These are phyloP conservation scores for Petunia hybrid DNA, from an alignment of 305 asterid genomes.

Conservation along the genomic window DNA sequence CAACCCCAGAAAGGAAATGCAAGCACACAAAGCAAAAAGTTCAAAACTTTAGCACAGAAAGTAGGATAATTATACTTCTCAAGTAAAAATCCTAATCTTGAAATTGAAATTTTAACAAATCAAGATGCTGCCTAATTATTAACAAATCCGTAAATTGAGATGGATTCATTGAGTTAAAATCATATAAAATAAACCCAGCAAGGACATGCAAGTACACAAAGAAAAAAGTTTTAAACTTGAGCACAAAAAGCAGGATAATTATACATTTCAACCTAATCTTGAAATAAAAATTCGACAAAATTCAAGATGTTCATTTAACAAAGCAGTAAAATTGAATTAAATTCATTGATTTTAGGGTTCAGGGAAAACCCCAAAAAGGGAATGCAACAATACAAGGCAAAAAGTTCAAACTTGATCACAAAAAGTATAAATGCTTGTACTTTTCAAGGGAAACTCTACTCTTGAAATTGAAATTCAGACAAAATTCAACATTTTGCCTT, in stretches of 20 bases:
- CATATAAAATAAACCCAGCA: background rate
- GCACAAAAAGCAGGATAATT: too few species aligned
- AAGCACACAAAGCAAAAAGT: background rate
- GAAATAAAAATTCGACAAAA: too few species aligned
- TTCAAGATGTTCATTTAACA: background rate
- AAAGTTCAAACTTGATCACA: too few species aligned
- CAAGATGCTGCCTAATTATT: too few species aligned
- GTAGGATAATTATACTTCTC: background rate
- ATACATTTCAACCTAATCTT: too few species aligned
- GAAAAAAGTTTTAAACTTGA: too few species aligned
- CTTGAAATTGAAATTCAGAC: too few species aligned
- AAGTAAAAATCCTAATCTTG: background rate
- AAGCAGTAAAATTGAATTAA: conserved; percentile 7
- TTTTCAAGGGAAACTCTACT: background rate
- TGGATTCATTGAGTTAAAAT: too few species aligned
- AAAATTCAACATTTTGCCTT: background rate
- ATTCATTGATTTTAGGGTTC: background rate
- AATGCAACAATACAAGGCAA: background rate
- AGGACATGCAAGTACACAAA: background rate
- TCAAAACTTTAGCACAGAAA: background rate
- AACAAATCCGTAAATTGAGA: too few species aligned
- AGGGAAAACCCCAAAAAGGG: background rate
- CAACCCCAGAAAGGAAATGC: background rate
- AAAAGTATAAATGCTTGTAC: too few species aligned
- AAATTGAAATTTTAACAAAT: background rate